Evolutionary conservation across 768 basidiomycete genomes (phyloP), one percentile per base, ranked within the genome.

Genomic region (Pleurotus platypus): DNA sequence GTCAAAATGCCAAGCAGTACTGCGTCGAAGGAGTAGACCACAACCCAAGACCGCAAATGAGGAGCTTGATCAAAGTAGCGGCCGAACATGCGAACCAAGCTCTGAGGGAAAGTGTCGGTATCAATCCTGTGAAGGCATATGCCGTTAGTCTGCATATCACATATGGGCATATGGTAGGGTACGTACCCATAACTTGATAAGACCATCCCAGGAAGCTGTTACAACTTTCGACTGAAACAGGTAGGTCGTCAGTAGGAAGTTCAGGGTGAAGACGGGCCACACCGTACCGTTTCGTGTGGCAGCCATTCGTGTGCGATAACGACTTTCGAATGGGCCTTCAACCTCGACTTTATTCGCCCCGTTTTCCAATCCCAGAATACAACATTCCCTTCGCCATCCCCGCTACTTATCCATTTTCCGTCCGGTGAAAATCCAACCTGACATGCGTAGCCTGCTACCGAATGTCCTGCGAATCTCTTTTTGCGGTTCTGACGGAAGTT

Each of bases 361-460:
- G 89, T 95, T 75, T 97, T 98, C 92, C 93, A 99, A 70, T 98
- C 97, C 97, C 97, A 99, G 72, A 98, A 96, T 2, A 98, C 90
- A 43, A 99, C 80, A 69, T 97, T 94, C 7, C 97, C 97, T 63
- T 89, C 86, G 8, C 92, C 91, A 65, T 98, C 96, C 26, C 97
- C 97, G 58, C 93, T 95, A 66, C 92, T 95, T 65, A 99, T 90
- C 90, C 94, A 98, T 71, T 94, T 93, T 2, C 97, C 97, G 69
- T 99, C 97, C 1, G 97, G 94, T 15, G 95, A 97, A 74, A 99
- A 99, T 24, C 92, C 95, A 30, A 98, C 88, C 66, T 94, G 90
- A 68, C 94, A 97, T 2, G 97, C 97, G 70, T 98, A 98, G 11
- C 97, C 97, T 5, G 97, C 95, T 16, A 95, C 87, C 18, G 94